A percentile compares a stretch with the other conserved stretches of the same genome.
phyloP scores from a whole-genome alignment of 2,329 filamentous ascomycete genomes.

The Lasiodiplodia hormozganensis region DNA sequence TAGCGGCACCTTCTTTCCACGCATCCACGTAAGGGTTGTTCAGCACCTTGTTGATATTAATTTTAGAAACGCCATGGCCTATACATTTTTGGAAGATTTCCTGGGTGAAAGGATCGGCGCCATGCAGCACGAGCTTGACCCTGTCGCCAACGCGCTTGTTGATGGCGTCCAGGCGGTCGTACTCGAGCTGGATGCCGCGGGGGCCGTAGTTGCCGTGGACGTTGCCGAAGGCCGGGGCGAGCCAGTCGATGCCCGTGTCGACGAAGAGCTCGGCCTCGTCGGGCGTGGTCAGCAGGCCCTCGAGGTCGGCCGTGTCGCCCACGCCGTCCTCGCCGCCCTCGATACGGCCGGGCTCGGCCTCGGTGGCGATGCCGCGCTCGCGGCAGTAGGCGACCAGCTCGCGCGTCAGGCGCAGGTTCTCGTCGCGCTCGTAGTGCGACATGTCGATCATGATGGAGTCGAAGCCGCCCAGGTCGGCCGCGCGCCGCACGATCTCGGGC shows the following conservation, averaged over 20 bases:
- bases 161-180: slow-evolving; percentile 59
- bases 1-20: slow-evolving; percentile 55
- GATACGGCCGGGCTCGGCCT: slow-evolving; percentile 75
- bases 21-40: slow-evolving; percentile 58
- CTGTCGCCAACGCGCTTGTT: slow-evolving; percentile 56
- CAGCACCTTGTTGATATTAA: slow-evolving; percentile 67
- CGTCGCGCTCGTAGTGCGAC: slow-evolving; percentile 73
- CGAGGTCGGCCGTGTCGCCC: slow-evolving; percentile 68
- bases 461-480: slow-evolving; percentile 62
- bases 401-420: slow-evolving; percentile 70
- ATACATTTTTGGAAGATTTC: slow-evolving; percentile 64
- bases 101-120: slow-evolving; percentile 63
- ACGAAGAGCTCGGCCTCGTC: slow-evolving; percentile 76
- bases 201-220: slow-evolving; percentile 59
- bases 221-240: slow-evolving; percentile 79
- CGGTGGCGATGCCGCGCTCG: slow-evolving; percentile 69
- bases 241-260: slow-evolving; percentile 73
- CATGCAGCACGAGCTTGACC: slow-evolving; percentile 64
- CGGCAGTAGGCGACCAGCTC: slow-evolving; percentile 70
- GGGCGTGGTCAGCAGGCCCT: slow-evolving; percentile 70
- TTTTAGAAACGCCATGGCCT: slow-evolving; percentile 60
- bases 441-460: slow-evolving; percentile 80
- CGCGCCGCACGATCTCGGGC: slow-evolving; percentile 66
- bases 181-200: slow-evolving; percentile 60
- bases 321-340: slow-evolving; percentile 79